phyloP scores from a whole-genome alignment of 768 basidiomycete genomes.

The Rhodocollybia butyracea region DNA sequence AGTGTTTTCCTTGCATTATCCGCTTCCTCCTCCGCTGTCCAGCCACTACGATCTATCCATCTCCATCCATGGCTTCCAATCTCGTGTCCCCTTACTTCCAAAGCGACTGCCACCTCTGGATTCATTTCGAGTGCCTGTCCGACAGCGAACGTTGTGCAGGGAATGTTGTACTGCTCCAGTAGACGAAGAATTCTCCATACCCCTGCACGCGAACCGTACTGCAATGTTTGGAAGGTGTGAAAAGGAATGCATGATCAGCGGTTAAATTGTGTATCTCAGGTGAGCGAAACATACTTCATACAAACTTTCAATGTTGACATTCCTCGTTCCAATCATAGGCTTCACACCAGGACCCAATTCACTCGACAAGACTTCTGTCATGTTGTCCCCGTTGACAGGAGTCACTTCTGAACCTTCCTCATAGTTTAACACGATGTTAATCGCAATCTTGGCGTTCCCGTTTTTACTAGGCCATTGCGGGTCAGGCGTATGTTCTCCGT shows the following conservation, averaged over 20 bases:
- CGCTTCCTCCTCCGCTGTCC: conserved; percentile 4
- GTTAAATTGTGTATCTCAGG: too few relatives aligned
- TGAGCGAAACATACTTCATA: neutral
- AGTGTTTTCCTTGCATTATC: conserved; percentile 8
- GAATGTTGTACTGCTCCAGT: conserved; percentile 8
- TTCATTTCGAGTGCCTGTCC: conserved; percentile 9
- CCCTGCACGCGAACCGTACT: conserved; percentile 12
- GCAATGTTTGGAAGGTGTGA: neutral
- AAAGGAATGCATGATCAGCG: neutral
- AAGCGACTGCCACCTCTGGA: conserved; percentile 4
- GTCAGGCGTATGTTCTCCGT: conserved; percentile 8
- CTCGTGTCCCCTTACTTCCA: conserved; percentile 9
- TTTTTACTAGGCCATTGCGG: conserved; percentile 14
- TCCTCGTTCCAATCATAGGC: conserved; percentile 1
- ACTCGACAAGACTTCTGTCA: conserved; percentile 1
- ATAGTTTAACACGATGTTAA: conserved; percentile 8
- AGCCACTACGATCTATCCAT: conserved; percentile 8
- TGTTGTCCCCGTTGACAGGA: conserved; percentile 2
- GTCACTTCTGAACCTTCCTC: conserved; percentile 11
- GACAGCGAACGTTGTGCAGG: conserved; percentile 9
- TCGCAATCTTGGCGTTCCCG: conserved; percentile 9
- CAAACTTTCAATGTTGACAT: conserved; percentile 5
- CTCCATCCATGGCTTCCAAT: conserved; percentile 12
- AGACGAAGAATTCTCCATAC: conserved; percentile 11
- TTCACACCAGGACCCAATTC: conserved; percentile 3